Evolutionary conservation across 208 protist species (phyloP), one percentile per base, ranked within the genome.

Genomic region (Acanthamoeba lenticulata): DNA sequence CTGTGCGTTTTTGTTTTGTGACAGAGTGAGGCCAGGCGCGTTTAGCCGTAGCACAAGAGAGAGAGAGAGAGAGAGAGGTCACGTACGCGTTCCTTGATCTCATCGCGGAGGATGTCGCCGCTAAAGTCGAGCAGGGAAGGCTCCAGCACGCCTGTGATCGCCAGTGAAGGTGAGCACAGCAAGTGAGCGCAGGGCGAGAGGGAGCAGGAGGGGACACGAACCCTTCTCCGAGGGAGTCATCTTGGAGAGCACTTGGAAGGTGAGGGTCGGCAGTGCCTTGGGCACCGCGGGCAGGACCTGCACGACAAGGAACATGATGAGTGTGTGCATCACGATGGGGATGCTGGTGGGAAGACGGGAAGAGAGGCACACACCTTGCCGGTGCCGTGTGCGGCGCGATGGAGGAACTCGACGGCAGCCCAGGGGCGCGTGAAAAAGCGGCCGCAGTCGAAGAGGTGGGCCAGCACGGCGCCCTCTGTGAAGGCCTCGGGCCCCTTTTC

Each of bases 211-310:
- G 19, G 60, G 6, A 27, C 27, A 27, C 60, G 65, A 52, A 34
- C 77, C 77, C n/a, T 47, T 86, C 77, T 47, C 38, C 1, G 77
- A 4, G 9, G 77, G 77, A 5, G 77, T 86, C 7, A 21, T 38
- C 77, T 86, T 86, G 77, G 77, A 60, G 34, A 86, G 40, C 13
- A 86, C 47, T 34, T 86, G 77, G 21, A 86, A 86, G n/a, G 34
- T 19, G n/a, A 60, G 77, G 2, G 40, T 44, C 19, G 77, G 77
- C 13, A 86, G 34, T 19, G 21, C 4, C 77, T 86, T 13, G 40
- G 77, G 47, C 34, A 38, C 69, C 17, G 17, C 69, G 2, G n/a
- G 2, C 19, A 38, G 15, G 13, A 60, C 17, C 52, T 60, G 52
- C 52, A 60, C 47, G 47, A 15, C 47, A 45, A 85, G 5, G 42